phyloP scores from a whole-genome alignment of 345 rosid species.

The Adansonia digitata region DNA sequence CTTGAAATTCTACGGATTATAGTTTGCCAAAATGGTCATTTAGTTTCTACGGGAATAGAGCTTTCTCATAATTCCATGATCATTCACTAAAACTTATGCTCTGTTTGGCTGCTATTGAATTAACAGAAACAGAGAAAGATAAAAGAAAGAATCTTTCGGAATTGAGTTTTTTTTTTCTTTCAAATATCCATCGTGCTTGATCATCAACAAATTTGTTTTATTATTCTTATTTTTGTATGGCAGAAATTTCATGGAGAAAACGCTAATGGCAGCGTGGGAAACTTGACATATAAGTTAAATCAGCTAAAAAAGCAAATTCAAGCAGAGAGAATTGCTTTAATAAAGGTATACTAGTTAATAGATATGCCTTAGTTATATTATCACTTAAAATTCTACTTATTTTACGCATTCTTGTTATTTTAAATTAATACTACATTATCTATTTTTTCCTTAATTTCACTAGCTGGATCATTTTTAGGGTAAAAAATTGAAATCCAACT shows the following conservation, averaged over 20 bases:
- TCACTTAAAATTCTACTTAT: background rate
- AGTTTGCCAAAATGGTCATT: background rate
- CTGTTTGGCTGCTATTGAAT: constrained; percentile 13
- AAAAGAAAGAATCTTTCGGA: background rate
- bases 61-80: background rate
- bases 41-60: background rate
- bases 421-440: background rate
- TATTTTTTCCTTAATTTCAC: background rate
- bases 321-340: constrained; percentile 52
- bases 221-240: background rate
- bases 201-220: background rate
- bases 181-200: background rate
- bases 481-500: background rate
- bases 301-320: constrained; percentile 79
- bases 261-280: constrained; percentile 37
- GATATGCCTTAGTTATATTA: background rate
- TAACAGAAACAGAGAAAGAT: background rate
- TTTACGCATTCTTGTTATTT: background rate
- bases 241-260: constrained; percentile 57
- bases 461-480: background rate
- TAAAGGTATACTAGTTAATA: constrained; percentile 54
- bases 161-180: background rate
- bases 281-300: constrained; percentile 53
- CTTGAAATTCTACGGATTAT: background rate
- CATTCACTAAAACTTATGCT: background rate